Conservation (phyloP, 805 yeast genomes). For the Ogataea ganodermae region DNA sequence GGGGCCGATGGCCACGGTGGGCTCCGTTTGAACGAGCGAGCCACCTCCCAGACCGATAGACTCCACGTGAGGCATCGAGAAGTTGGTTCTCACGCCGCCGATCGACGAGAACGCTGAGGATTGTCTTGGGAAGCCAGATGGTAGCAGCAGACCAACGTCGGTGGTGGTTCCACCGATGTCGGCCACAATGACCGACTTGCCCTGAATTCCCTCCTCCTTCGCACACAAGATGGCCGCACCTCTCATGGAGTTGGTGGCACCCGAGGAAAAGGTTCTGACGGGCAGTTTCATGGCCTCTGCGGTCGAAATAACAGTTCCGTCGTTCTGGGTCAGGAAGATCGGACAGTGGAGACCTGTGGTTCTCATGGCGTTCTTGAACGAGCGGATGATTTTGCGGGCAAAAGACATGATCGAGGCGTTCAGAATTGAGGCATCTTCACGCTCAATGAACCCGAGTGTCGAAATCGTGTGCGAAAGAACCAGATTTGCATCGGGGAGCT, state of each 20-base stretch:
- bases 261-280: constrained; percentile 48
- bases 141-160: constrained; percentile 46
- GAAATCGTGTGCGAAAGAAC: constrained; percentile 43
- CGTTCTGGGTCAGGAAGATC: constrained; percentile 45
- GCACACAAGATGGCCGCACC: constrained; percentile 46
- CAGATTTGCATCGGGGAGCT: constrained; percentile 35
- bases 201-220: constrained; percentile 29
- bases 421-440: constrained; percentile 48
- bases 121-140: constrained; percentile 49
- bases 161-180: constrained; percentile 55
- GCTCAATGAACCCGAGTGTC: constrained; percentile 44
- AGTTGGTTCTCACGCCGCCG: constrained; percentile 50
- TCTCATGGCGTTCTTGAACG: constrained; percentile 40
- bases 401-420: constrained; percentile 47
- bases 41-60: constrained; percentile 53
- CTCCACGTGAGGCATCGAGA: constrained; percentile 51
- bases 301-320: constrained; percentile 46
- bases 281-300: constrained; percentile 42
- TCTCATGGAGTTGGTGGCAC: constrained; percentile 48
- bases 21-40: constrained; percentile 39
- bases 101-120: constrained; percentile 42
- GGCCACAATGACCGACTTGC: constrained; percentile 41
- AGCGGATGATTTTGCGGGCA: constrained; percentile 41
- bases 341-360: constrained; percentile 39
- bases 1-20: constrained; percentile 42